Evolutionary conservation across 345 rosid species (phyloP).

Genomic region (Eucalyptus albens): DNA sequence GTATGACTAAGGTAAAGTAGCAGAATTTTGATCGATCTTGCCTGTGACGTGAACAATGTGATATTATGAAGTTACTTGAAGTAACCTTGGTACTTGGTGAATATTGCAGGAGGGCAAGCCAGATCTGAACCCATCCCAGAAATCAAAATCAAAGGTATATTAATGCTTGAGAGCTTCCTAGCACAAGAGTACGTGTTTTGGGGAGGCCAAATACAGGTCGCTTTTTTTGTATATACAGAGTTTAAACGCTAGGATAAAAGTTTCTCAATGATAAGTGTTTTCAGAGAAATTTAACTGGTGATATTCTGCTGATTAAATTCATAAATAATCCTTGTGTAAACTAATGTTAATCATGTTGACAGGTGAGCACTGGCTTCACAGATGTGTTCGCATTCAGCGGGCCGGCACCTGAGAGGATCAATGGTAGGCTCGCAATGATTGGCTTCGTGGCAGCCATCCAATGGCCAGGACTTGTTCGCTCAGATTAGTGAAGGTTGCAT

Average conservation of each 20-base stretch:
- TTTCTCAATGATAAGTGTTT: background rate
- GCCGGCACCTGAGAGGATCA: conserved; percentile 87
- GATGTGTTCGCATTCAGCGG: conserved; percentile 75
- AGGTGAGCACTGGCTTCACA: conserved; percentile 43
- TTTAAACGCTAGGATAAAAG: background rate
- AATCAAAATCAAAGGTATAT: background rate
- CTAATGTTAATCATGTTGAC: background rate
- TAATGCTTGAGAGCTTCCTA: background rate
- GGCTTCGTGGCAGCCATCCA: conserved; percentile 67
- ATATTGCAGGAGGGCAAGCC: background rate
- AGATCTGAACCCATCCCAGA: background rate
- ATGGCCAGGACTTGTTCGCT: conserved; percentile 49
- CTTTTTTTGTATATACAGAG: background rate
- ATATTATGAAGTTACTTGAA: background rate
- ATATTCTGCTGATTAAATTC: background rate
- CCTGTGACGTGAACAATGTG: background rate
- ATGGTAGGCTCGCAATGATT: conserved; percentile 78
- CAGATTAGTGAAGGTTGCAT: conserved; percentile 56
- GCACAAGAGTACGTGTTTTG: background rate
- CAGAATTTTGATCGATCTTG: background rate
- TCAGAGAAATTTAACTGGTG: background rate
- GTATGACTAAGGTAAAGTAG: conserved; percentile 20
- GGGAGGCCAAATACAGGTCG: background rate
- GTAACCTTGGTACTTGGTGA: background rate
- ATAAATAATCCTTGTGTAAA: no score